Base-by-base conservation (phyloP, 208 protist species). In the Trypanosoma rangeli region DNA sequence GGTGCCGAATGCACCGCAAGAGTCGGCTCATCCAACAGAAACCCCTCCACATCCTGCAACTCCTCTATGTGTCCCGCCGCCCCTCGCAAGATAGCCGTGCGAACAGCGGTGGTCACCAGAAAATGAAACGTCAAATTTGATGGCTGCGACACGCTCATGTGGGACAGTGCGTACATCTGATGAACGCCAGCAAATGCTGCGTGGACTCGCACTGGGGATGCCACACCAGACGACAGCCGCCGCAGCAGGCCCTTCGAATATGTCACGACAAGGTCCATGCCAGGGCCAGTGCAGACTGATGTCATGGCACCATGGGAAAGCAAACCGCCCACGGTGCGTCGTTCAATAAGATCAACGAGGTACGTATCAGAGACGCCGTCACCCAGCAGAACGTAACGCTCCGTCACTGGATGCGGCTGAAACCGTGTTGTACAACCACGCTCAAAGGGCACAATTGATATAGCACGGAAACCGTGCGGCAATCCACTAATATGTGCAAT, bases 291-390 rank as follows among this genome's bases (percentile, higher is more conserved):
- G 76, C 87, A 87, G 0, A 85, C 78, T n/a, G 73, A 70, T 26
- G 80, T 85, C 82, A 93, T 85, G 5, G 87, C 78, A 0, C 84
- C 87, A 22, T 80, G 64, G 4, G 77, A 78, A 9, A 64, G 28
- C 61, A 88, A 28, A 7, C 72, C 56, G 8, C 78, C 83, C 8
- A 90, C 83, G 31, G 84, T 80, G 44, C 74, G 61, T 5, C 76
- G 77, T 46, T 57, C 59, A 8, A 83, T 61, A 10, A 94, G 68
- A 64, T 94, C 86, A 20, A 94, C 80, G 9, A 92, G 49, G 63
- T 86, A 89, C 50, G 64, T 73, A 52, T 90, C 82, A 39, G 77
- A 69, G 42, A 86, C 71, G 15, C 72, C 69, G 79, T 92, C 84
- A 10, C 78, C 69, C 15, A 92, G 58, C 20, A 94, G 48, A 5